phyloP scores from a whole-genome alignment of 208 protist genomes.

The Angomonas ambiguus region DNA sequence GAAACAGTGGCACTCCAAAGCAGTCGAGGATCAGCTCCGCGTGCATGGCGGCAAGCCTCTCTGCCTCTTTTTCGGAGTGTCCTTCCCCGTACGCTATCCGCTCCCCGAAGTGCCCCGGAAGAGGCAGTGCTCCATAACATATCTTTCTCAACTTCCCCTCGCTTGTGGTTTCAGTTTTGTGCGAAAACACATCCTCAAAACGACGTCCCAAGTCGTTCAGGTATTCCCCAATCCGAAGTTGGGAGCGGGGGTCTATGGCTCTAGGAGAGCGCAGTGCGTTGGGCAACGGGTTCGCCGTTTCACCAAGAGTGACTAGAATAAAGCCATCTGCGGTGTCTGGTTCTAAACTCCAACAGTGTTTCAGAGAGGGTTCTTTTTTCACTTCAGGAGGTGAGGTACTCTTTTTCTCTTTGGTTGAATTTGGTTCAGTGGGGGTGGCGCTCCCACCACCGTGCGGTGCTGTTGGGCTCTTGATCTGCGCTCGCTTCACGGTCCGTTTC shows the following conservation, averaged over 20 bases:
- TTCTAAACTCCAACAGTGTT: conserved; percentile 6
- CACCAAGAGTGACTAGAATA: conserved; percentile 1
- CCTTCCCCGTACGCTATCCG: conserved; percentile 76
- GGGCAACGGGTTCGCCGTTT: conserved; percentile 11
- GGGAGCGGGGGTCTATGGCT: conserved; percentile 42
- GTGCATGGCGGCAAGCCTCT: conserved; percentile 82
- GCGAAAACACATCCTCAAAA: conserved; percentile 58
- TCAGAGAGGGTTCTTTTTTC: neutral
- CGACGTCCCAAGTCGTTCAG: conserved; percentile 63
- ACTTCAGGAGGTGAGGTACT: neutral
- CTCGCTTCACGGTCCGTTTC: neutral
- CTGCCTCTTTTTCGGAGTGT: conserved; percentile 48
- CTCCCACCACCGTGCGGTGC: no score
- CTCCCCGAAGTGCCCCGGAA: conserved; percentile 67
- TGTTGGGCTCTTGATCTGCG: neutral
- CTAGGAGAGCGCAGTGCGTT: conserved; percentile 45
- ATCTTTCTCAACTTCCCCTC: conserved; percentile 26
- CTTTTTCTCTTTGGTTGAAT: neutral
- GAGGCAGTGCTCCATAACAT: conserved; percentile 55
- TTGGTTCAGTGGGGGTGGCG: neutral
- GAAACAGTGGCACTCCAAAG: conserved; percentile 77
- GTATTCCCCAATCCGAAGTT: conserved; percentile 55
- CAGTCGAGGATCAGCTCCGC: conserved; percentile 86
- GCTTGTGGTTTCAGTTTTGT: conserved; percentile 43
- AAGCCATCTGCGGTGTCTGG: conserved; percentile 18